Base-by-base conservation (phyloP, 2,329 filamentous ascomycete species). In the Elsinoe perseae region DNA sequence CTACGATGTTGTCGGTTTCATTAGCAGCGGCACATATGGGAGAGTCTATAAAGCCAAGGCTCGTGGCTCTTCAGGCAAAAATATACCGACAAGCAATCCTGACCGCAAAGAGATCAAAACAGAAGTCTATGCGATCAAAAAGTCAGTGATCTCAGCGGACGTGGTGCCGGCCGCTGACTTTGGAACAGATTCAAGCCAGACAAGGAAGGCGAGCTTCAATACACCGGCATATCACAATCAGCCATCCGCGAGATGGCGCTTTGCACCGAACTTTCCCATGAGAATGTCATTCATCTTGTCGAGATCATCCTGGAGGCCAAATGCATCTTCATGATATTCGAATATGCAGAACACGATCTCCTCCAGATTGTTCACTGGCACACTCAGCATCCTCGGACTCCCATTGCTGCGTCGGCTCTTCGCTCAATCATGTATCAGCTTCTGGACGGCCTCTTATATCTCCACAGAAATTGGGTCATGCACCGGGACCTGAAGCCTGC, bases 281-380 rank as follows among this genome's bases (percentile, higher is more conserved):
- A 82, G 57, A 97, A 97, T 68, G 85, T 98, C 30, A 92, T 98
- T 62, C 84, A 86, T 58, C 82, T 96, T 1, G 84, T 92, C 60
- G 93, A 98, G 72, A 97, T 95, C 65, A 95, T 98, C 65, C 79
- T 98, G 2, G 92, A 98, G 73, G 91, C 95, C 71, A 97, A 97
- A 75, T 96, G 91, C 74, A 97, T 98, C 69, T 98, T 91, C 73
- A 98, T 98, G 87, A 91, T 98, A 1, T 97, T 98, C 64, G 93
- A 97, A 71, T 98, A 95, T 70, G 93, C 93, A 63, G 93, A 98
- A 72, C 93, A 98, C 70, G 93, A 98, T 71, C 75, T 98, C 34
- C 78, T 98, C 3, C 93, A 98, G 70, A 97, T 98, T 69, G 96
- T 98, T 63, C 93, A 98, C 69, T 91, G 97, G 69, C 93, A 98